Evolutionary conservation across 345 rosid species (phyloP), one percentile per base, ranked within the genome.

Genomic region (Cardiospermum halicacabum): DNA sequence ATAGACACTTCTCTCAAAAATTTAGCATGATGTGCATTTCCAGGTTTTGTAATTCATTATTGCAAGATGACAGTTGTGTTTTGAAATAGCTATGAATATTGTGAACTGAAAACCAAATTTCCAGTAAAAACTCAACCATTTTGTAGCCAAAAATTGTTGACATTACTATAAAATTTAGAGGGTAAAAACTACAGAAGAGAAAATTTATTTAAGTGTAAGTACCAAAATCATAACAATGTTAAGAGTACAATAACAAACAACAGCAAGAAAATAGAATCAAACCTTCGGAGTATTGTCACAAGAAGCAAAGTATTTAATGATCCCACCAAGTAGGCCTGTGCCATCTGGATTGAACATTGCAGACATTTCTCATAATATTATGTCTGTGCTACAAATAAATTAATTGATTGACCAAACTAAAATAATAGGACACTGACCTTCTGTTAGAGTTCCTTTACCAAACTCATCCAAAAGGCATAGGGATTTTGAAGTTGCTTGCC

Each of bases 361-460:
- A 36, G 68, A 30, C 0, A 58, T 57, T 60, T 16, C 54, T 24
- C 19, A 39, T n/a, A 31, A 31, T 36, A 39, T 61, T 12, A 26
- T 36, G 57, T 22, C 16, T 59, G 24, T 26, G 25, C 10, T 15
- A 48, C 25, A 13, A n/a, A 24, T 32, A 18, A 24, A 56, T 26
- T 45, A 50, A 28, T 31, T 36, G 16, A 30, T 30, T 25, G 25
- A 39, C 28, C 11, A 30, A 39, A 54, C 36, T 34, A 43, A 62
- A 53, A 53, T 2, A 64, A 31, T 16, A 32, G 47, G 70, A 61
- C 30, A 62, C 79, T 63, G 68, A 91, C 98, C 98, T 90, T 93
- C 95, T 58, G 88, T 82, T n/a, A 93, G 92, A 69, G 98, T 90
- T 51, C 98, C 99, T 88, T 93, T 93, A 69, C 99, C 99, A 80